Conservation (phyloP, 352 stramenopile genomes). For the Phytophthora sp. region DNA sequence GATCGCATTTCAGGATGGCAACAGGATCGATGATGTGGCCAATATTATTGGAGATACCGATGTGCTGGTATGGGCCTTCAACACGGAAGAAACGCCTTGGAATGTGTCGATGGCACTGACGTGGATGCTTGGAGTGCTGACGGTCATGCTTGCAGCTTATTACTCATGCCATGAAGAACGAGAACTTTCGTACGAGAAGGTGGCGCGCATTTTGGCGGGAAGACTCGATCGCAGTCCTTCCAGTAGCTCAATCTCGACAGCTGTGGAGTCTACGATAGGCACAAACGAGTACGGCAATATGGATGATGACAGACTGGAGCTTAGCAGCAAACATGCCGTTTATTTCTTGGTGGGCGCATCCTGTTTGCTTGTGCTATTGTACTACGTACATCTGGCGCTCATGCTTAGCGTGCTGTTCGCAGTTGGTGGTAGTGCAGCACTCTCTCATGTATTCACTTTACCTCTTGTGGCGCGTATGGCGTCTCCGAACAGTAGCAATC, state of each 20-base stretch:
- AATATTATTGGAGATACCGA: constrained; percentile 18
- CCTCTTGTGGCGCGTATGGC: constrained; percentile 40
- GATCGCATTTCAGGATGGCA: constrained; percentile 45
- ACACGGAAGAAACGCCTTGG: constrained; percentile 58
- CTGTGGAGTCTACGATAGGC: constrained; percentile 14
- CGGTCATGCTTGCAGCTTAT: constrained; percentile 55
- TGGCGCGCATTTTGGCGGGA: constrained; percentile 34
- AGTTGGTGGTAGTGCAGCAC: constrained; percentile 48
- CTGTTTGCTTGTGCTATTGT: constrained; percentile 61
- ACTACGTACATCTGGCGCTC: constrained; percentile 66
- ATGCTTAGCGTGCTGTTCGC: constrained; percentile 68
- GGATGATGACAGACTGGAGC: constrained; percentile 45
- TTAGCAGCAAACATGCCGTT: constrained; percentile 58
- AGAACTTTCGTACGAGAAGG: constrained; percentile 55
- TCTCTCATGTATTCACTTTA: constrained; percentile 53
- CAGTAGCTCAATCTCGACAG: constrained; percentile 26
- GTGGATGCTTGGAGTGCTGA: constrained; percentile 60
- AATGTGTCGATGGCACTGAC: constrained; percentile 71
- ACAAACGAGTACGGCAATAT: constrained; percentile 40
- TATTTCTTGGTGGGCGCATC: constrained; percentile 68
- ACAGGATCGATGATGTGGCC: constrained; percentile 36
- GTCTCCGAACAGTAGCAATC: constrained; percentile 17
- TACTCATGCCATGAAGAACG: constrained; percentile 59
- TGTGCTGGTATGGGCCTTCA: constrained; percentile 41
- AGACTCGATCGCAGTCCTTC: constrained; percentile 18